Conservation (phyloP, 2,329 filamentous ascomycete genomes). For the Dothistroma pini region DNA sequence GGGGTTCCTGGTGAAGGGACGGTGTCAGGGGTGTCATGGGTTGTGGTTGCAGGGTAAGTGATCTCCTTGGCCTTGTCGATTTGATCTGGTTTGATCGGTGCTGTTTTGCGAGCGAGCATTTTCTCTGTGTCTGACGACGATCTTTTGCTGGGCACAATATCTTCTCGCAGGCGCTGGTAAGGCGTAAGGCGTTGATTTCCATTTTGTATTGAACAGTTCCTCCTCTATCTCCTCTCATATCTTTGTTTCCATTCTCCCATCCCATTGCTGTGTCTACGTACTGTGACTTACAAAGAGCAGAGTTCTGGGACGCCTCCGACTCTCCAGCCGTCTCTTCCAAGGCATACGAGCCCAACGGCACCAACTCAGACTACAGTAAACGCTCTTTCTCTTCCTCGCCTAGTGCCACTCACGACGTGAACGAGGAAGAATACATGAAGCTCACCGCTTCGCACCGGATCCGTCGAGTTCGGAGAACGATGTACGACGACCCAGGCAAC, state of each 20-base stretch:
- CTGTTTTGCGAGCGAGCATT: neutral
- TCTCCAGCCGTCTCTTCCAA: neutral
- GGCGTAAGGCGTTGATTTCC: neutral
- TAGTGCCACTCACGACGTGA: conserved; percentile 4
- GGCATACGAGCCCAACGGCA: neutral
- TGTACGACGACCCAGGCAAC: conserved; percentile 29
- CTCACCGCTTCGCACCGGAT: conserved; percentile 11
- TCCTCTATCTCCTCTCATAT: neutral
- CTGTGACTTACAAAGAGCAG: conserved; percentile 1
- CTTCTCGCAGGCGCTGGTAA: neutral
- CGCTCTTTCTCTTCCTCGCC: conserved; percentile 9
- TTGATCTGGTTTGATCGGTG: neutral
- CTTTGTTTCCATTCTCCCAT: neutral
- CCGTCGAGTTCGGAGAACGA: conserved; percentile 23
- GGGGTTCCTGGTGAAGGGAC: conserved; percentile 11
- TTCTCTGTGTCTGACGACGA: neutral
- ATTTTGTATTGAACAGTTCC: neutral
- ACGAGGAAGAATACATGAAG: conserved; percentile 23
- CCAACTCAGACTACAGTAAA: conserved; percentile 3
- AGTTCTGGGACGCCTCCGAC: conserved; percentile 9
- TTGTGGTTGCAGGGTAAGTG: conserved; percentile 15
- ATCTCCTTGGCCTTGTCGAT: neutral
- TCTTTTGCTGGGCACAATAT: neutral
- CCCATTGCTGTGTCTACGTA: neutral
- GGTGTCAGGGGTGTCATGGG: conserved; percentile 14